A percentile compares a stretch with the other conserved stretches of the same genome.
Evolutionary conservation across 495 filamentous ascomycete species (phyloP).

Genomic region (Schizothecium vesticola): DNA sequence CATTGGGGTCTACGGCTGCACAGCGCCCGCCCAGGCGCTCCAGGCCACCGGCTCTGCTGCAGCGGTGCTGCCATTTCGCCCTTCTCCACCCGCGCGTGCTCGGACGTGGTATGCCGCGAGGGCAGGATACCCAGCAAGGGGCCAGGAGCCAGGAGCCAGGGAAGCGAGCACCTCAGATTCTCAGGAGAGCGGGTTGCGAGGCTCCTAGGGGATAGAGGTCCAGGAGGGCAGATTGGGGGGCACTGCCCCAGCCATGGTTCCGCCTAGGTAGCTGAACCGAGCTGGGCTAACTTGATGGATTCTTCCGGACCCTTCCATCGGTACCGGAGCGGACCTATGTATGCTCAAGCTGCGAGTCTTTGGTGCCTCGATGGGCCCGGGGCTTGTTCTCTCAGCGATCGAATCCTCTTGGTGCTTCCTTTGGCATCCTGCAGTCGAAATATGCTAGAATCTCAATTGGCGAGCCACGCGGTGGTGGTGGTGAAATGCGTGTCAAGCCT

Average conservation of each 20-base stretch:
- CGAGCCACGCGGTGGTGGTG: background rate
- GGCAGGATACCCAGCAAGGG: background rate
- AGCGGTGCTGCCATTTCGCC: background rate
- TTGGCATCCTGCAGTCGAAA: background rate
- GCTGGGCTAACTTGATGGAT: background rate
- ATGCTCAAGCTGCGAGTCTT: too few relatives aligned
- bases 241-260: background rate
- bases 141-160: too few relatives aligned
- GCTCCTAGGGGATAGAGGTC: background rate
- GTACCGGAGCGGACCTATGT: too few relatives aligned
- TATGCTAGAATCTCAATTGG: background rate
- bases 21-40: background rate
- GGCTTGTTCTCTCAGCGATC: too few relatives aligned
- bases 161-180: too few relatives aligned
- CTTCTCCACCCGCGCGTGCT: background rate
- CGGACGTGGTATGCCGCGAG: background rate
- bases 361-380: too few relatives aligned
- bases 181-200: background rate
- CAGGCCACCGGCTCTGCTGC: background rate
- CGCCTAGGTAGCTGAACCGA: too few relatives aligned
- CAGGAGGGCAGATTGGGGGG: background rate
- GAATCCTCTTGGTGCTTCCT: too few relatives aligned
- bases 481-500: too few relatives aligned
- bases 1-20: too few relatives aligned
- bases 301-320: background rate